Percentiles rank a stretch among this genome's conserved stretches.
Evolutionary conservation across 768 basidiomycete species (phyloP).

Genomic region (Phallus indusiatus): DNA sequence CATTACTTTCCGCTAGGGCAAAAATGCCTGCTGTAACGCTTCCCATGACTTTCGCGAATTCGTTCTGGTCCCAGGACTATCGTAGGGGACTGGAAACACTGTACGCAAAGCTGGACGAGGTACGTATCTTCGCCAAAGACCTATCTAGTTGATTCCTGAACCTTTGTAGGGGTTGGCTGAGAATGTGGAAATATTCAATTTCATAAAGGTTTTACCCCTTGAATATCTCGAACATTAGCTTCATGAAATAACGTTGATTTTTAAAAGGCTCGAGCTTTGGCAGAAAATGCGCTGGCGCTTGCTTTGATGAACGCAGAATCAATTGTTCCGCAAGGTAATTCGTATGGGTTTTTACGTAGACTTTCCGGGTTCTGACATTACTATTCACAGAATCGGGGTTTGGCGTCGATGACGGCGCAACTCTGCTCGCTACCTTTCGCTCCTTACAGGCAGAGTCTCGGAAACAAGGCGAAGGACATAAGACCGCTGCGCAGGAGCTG

Average conservation of each 20-base stretch:
- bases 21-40: conserved; percentile 81
- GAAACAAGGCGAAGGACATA: conserved; percentile 68
- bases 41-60: conserved; percentile 83
- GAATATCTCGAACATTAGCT: neutral
- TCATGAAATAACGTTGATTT: neutral
- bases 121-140: conserved; percentile 19
- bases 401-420: conserved; percentile 74
- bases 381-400: conserved; percentile 48
- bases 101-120: conserved; percentile 71
- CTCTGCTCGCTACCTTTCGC: conserved; percentile 67
- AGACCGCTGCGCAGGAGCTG: conserved; percentile 63
- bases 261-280: conserved; percentile 57
- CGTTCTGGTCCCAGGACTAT: conserved; percentile 93
- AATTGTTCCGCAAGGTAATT: conserved; percentile 41
- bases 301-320: conserved; percentile 43
- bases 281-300: conserved; percentile 57
- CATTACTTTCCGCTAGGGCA: neutral
- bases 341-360: conserved; percentile 8
- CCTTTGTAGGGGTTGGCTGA: conserved; percentile 61
- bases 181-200: conserved; percentile 73
- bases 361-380: conserved; percentile 11
- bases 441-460: conserved; percentile 68
- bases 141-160: neutral
- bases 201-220: conserved; percentile 57
- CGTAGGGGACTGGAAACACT: conserved; percentile 72